Percentiles rank a stretch among this genome's conserved stretches.
Evolutionary conservation across 345 rosid genomes (phyloP).

Genomic region (Draba incana): DNA sequence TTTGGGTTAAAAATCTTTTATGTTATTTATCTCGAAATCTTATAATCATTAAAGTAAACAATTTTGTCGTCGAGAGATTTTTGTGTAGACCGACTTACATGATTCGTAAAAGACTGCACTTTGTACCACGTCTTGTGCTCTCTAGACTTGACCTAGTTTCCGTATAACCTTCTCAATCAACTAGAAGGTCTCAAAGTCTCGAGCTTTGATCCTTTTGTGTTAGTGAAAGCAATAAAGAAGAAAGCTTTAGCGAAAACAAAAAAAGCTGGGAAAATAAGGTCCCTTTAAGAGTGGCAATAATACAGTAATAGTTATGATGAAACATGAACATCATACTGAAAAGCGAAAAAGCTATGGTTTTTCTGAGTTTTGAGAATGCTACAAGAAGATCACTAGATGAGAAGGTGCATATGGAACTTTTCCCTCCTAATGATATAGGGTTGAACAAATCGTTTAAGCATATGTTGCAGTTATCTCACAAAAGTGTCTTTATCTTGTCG

Average conservation of each 20-base stretch:
- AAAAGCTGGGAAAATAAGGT: slow-evolving; percentile 30
- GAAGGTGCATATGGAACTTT: slow-evolving; percentile 2
- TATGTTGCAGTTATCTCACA: slow-evolving; percentile 29
- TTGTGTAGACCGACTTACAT: slow-evolving; percentile 42
- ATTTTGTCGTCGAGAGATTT: slow-evolving; percentile 32
- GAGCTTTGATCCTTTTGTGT: too few species aligned
- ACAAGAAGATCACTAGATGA: slow-evolving; percentile 35
- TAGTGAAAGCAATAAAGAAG: slow-evolving; percentile 7
- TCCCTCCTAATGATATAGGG: slow-evolving; percentile 5
- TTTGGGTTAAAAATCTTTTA: slow-evolving; percentile 4
- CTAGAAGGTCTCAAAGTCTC: slow-evolving; percentile 7
- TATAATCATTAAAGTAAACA: slow-evolving; percentile 38
- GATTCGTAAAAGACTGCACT: slow-evolving; percentile 41
- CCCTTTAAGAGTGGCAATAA: slow-evolving; percentile 35
- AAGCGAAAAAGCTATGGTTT: slow-evolving; percentile 33
- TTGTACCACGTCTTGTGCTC: slow-evolving; percentile 41
- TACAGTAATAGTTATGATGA: slow-evolving; percentile 35
- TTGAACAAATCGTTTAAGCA: slow-evolving; percentile 18
- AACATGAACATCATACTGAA: slow-evolving; percentile 30
- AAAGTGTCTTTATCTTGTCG: slow-evolving; percentile 15
- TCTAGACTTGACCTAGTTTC: slow-evolving; percentile 38
- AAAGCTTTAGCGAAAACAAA: background rate
- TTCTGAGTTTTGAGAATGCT: slow-evolving; percentile 34
- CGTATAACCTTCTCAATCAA: background rate
- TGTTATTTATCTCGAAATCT: slow-evolving; percentile 19